These are phyloP conservation scores for Colletotrichum sp. DNA, from an alignment of 2,329 filamentous ascomycete species.

Conservation along the genomic window DNA sequence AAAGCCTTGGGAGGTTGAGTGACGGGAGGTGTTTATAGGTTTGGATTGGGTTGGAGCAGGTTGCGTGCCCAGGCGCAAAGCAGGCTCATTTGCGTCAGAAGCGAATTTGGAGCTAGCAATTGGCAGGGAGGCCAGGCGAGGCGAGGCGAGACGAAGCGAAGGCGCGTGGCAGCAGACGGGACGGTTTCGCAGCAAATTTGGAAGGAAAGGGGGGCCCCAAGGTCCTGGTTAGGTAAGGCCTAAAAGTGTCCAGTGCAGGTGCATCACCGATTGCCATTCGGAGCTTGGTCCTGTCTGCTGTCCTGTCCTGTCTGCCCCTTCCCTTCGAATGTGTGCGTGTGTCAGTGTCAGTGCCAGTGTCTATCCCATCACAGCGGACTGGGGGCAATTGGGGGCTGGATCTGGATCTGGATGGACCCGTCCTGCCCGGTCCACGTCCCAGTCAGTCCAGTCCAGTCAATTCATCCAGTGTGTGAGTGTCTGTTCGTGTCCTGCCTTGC, in stretches of 20 bases:
- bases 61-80: neutral
- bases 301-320: neutral
- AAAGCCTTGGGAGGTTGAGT: neutral
- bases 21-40: conserved; percentile 17
- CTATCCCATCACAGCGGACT: neutral
- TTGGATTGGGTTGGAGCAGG: neutral
- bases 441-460: neutral
- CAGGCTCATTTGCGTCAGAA: conserved; percentile 9
- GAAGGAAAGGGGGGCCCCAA: neutral
- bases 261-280: neutral
- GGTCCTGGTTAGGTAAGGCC: neutral
- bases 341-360: neutral
- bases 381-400: neutral
- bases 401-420: neutral
- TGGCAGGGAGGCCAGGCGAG: conserved; percentile 4
- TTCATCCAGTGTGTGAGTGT: neutral
- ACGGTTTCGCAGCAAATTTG: neutral
- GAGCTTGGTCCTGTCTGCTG: conserved; percentile 6
- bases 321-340: neutral
- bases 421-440: neutral
- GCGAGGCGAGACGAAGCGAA: neutral
- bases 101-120: neutral
- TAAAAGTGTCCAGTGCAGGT: neutral
- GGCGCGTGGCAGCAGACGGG: neutral
- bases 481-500: no score